Conservation (phyloP, 2,329 filamentous ascomycete species). For the Alternaria sp. region DNA sequence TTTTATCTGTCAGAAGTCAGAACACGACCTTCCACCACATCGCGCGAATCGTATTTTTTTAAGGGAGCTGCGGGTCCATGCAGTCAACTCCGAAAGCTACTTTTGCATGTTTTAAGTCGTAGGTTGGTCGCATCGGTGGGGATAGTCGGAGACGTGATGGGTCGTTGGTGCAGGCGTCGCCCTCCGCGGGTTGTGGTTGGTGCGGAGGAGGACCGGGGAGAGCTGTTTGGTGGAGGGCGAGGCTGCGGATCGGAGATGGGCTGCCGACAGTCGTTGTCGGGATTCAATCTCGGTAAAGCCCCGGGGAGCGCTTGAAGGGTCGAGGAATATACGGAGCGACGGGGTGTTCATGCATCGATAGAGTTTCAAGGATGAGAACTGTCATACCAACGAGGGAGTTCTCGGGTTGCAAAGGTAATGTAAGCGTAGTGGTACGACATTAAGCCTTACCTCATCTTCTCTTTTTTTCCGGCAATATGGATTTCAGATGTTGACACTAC, state of each 20-base stretch:
- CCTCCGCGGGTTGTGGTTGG: constrained; percentile 10
- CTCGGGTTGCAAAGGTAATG: not conserved
- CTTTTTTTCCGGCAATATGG: not conserved
- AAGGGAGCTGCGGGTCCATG: not conserved
- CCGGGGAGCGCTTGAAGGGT: not conserved
- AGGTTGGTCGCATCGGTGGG: not conserved
- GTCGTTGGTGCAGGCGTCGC: not conserved
- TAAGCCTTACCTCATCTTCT: not conserved
- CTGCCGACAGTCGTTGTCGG: not conserved
- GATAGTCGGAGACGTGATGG: not conserved
- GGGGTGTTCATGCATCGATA: constrained; percentile 1
- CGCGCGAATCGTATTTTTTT: not conserved
- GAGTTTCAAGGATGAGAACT: not conserved
- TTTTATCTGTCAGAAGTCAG: not conserved
- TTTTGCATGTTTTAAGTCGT: not conserved
- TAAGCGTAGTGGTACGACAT: not conserved
- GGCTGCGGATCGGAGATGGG: constrained; percentile 1
- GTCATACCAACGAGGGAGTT: not conserved
- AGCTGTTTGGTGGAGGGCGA: not conserved
- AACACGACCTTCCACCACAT: not conserved
- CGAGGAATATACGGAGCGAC: not conserved
- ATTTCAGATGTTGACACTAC: not conserved
- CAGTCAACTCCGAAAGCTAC: constrained; percentile 3
- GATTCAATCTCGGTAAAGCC: not conserved
- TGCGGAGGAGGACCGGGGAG: constrained; percentile 4